Conservation (phyloP, 179 eudicot genomes). For the Vitellaria paradoxa region DNA sequence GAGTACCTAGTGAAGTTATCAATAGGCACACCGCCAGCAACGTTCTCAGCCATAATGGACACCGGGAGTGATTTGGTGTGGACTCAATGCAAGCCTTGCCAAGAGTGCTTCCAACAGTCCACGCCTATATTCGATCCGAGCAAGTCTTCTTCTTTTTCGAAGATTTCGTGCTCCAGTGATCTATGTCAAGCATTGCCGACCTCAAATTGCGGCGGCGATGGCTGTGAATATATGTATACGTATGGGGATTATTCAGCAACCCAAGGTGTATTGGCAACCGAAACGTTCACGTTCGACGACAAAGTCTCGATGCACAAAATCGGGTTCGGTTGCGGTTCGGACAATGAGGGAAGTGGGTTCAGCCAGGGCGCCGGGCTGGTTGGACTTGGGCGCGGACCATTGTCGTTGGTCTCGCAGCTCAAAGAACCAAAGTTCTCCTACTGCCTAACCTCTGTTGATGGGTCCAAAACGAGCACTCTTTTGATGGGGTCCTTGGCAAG, state of each 20-base stretch:
- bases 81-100: constrained; percentile 84
- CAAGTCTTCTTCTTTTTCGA: constrained; percentile 58
- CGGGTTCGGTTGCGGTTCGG: constrained; percentile 86
- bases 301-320: constrained; percentile 45
- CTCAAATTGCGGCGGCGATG: constrained; percentile 37
- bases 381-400: constrained; percentile 85
- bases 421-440: constrained; percentile 74
- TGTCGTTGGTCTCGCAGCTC: constrained; percentile 76
- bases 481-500: constrained; percentile 59
- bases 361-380: constrained; percentile 74
- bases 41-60: constrained; percentile 64
- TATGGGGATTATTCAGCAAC: constrained; percentile 86
- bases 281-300: constrained; percentile 69
- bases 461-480: constrained; percentile 54
- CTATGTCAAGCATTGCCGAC: constrained; percentile 58
- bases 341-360: constrained; percentile 80
- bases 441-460: constrained; percentile 63
- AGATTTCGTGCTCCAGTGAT: constrained; percentile 43
- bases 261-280: constrained; percentile 66
- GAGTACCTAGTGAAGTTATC: constrained; percentile 68
- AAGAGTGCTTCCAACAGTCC: constrained; percentile 56
- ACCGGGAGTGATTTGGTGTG: constrained; percentile 82
- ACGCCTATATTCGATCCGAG: constrained; percentile 63
- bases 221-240: constrained; percentile 61
- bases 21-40: constrained; percentile 58